Percentiles rank a stretch among this genome's conserved stretches.
Evolutionary conservation across 2,329 filamentous ascomycete genomes (phyloP).

Genomic region (Aspergillus felis): DNA sequence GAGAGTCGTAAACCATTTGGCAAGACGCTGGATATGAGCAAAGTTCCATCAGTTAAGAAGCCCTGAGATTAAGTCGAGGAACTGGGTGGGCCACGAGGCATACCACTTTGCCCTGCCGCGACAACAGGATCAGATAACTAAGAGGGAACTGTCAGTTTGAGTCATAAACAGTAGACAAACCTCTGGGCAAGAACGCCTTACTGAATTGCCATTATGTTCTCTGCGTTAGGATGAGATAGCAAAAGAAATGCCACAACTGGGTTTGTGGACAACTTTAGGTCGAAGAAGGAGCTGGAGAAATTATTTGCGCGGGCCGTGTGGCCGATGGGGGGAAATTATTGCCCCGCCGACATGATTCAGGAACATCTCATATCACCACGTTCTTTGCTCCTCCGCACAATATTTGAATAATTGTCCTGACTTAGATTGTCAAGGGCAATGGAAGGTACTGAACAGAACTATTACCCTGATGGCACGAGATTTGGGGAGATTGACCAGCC

Average conservation of each 20-base stretch:
- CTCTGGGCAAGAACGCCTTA: slow-evolving; percentile 15
- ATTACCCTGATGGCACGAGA: not conserved
- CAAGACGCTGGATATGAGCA: slow-evolving; percentile 67
- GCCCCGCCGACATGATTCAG: not conserved
- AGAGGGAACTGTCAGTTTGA: slow-evolving; percentile 16
- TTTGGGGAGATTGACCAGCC: not conserved
- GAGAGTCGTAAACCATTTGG: slow-evolving; percentile 98
- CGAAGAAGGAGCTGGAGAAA: not conserved
- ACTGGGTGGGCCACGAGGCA: slow-evolving; percentile 47
- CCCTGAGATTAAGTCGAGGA: slow-evolving; percentile 16
- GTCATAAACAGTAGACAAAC: not conserved
- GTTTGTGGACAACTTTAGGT: not conserved
- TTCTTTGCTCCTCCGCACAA: not conserved
- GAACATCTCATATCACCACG: not conserved
- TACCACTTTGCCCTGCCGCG: slow-evolving; percentile 98
- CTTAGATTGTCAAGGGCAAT: not conserved
- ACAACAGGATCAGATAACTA: slow-evolving; percentile 96
- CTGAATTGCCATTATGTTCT: slow-evolving; percentile 33
- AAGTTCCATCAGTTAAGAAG: slow-evolving; percentile 24
- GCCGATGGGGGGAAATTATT: not conserved
- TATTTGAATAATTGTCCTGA: not conserved
- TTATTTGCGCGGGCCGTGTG: not conserved
- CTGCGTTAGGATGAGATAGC: slow-evolving; percentile 2
- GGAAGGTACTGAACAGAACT: not conserved
- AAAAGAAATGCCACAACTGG: not conserved